A percentile compares a stretch with the other conserved stretches of the same genome.
Conservation (phyloP, 371 early-diverging fungal genomes). For the Apophysomyces trapeziformis region DNA sequence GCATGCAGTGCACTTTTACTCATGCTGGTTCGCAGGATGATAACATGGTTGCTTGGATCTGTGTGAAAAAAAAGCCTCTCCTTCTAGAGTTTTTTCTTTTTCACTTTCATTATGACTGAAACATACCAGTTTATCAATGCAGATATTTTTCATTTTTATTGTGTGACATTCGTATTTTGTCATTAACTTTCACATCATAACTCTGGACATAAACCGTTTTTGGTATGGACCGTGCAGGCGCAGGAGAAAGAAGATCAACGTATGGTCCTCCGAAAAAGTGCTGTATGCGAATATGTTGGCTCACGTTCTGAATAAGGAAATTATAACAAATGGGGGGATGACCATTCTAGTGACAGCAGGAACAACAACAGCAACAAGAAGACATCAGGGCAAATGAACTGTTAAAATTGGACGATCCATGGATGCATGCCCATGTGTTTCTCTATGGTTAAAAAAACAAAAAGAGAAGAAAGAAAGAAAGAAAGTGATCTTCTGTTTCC, state of each 20-base stretch:
- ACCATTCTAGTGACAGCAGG: not conserved
- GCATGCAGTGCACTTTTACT: not conserved
- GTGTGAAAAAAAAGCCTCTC: not conserved
- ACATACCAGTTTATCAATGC: not conserved
- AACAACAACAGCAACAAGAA: not conserved
- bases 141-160: not conserved
- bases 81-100: not conserved
- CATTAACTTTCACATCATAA: conserved; percentile 1
- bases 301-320: conserved; percentile 3
- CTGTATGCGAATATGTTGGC: not conserved
- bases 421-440: not conserved
- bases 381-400: conserved; percentile 5
- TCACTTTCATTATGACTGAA: not conserved
- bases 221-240: conserved; percentile 3
- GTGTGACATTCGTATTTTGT: not conserved
- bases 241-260: not conserved
- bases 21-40: conserved; percentile 4
- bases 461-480: not conserved
- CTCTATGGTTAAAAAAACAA: not conserved
- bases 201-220: conserved; percentile 1
- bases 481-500: too few species aligned
- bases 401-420: conserved; percentile 5
- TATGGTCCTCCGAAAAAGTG: not conserved
- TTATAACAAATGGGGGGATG: conserved; percentile 4
- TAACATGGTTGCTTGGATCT: not conserved